These are phyloP conservation scores for Phytopythium boreale DNA, from an alignment of 352 stramenopile species.

Conservation along the genomic window DNA sequence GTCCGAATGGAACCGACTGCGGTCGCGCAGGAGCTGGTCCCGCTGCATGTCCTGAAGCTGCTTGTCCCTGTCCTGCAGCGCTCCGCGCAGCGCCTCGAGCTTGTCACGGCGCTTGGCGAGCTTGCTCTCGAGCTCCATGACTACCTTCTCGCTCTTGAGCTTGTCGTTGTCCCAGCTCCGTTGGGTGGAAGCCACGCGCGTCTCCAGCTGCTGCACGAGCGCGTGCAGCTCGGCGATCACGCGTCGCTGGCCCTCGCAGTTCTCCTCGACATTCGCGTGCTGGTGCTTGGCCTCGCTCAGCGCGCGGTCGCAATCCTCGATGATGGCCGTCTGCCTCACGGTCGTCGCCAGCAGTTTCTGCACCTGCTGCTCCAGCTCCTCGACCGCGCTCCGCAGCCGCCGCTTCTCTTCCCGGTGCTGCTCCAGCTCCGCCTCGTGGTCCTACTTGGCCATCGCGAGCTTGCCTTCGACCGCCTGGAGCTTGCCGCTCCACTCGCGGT, in stretches of 20 bases:
- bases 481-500: slow-evolving; percentile 37
- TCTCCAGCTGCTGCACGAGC: slow-evolving; percentile 35
- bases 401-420: slow-evolving; percentile 21
- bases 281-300: slow-evolving; percentile 43
- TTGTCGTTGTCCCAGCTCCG: slow-evolving; percentile 16
- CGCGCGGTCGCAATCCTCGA: slow-evolving; percentile 68
- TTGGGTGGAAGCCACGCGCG: slow-evolving; percentile 24
- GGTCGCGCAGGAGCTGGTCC: slow-evolving; percentile 32
- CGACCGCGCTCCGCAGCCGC: slow-evolving; percentile 23
- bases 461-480: slow-evolving; percentile 17
- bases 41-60: slow-evolving; percentile 39
- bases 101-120: slow-evolving; percentile 38
- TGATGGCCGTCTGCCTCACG: slow-evolving; percentile 61
- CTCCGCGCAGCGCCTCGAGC: slow-evolving; percentile 27
- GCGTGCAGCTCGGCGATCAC: slow-evolving; percentile 25
- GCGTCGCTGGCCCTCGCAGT: slow-evolving; percentile 45
- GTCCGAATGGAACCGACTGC: slow-evolving; percentile 38
- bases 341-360: slow-evolving; percentile 57
- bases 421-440: slow-evolving; percentile 33
- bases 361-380: slow-evolving; percentile 38
- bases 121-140: slow-evolving; percentile 35
- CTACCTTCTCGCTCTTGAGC: slow-evolving; percentile 21
- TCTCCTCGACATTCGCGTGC: slow-evolving; percentile 24
- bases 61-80: slow-evolving; percentile 49
- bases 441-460: slow-evolving; percentile 14